Evolutionary conservation across 306 rosid genomes (phyloP).

Genomic region (Crataegus laevigata): DNA sequence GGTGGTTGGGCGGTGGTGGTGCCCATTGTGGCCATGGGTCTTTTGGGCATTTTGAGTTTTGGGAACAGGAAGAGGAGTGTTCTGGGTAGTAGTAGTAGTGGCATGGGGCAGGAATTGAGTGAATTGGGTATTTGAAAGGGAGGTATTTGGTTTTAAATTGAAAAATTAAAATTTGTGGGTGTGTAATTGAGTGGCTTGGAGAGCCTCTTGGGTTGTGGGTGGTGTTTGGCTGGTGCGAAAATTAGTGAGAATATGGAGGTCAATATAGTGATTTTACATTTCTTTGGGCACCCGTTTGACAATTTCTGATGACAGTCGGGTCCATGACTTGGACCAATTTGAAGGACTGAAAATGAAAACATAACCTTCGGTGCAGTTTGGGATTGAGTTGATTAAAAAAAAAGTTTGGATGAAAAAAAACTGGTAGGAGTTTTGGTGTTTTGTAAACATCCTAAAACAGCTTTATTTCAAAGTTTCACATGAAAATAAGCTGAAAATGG

Average conservation of each 20-base stretch:
- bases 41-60: conserved; percentile 2
- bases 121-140: background rate
- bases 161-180: background rate
- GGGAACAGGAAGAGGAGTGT: conserved; percentile 14
- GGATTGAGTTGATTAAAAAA: too few species aligned
- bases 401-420: too few species aligned
- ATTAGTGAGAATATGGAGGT: background rate
- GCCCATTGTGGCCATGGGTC: conserved; percentile 30
- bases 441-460: too few species aligned
- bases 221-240: background rate
- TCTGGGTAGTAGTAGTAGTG: conserved; percentile 3
- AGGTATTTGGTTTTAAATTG: background rate
- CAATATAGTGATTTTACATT: too few species aligned
- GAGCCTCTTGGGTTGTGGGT: background rate
- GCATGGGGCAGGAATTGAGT: conserved; percentile 1
- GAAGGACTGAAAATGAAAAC: background rate
- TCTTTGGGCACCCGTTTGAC: too few species aligned
- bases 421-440: too few species aligned
- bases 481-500: too few species aligned
- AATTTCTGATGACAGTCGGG: too few species aligned
- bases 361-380: too few species aligned
- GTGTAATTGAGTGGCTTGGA: background rate
- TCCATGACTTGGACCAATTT: too few species aligned
- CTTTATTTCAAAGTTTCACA: too few species aligned
- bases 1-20: conserved; percentile 2